Evolutionary conservation across 169 alveolate genomes (phyloP), one percentile per base, ranked within the genome.

Genomic region (Eimeria sp.): DNA sequence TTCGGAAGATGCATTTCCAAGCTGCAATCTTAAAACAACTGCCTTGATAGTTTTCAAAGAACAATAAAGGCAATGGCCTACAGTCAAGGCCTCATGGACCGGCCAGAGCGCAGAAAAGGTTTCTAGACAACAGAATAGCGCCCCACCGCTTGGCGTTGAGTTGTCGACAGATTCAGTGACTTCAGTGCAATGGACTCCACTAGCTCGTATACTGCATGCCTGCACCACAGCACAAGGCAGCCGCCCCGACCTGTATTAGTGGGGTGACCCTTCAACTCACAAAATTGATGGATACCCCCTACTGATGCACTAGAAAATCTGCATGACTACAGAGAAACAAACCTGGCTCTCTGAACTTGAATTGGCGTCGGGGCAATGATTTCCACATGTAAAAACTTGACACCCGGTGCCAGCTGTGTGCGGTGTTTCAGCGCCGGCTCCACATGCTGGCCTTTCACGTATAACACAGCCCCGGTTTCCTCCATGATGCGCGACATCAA

Each of bases 281-380:
- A 85, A 16, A 30, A 56, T 14, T 43, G 4, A 60, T 56, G 72
- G 6, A 33, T 13, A 56, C 6, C 52, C 62, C 80, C 33, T 37
- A 18, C 13, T 18, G 82, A 85, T 58, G 80, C 33, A 62, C 62
- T n/a, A 49, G 68, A 49, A 64, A 80, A 33, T 8, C 62, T 46
- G 20, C 18, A 52, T 4, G 74, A 16, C 72, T 23, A 27, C 49
- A 27, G 18, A 0, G 56, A 16, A 25, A 95, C 98, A 33, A 87
- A 98, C 98, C 97, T 90, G 25, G 99, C 99, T 30, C 98, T 82
- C 96, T 98, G 99, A 11, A 98, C 98, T 87, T 97, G 95, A 91
- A 98, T 97, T 62, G 97, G 98, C 33, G 98, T 97, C 56, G 98
- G 96, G 66, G 98, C 99, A 33, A 97, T 95, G 89, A 98, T 98